Evolutionary conservation across 106 monocot genomes (phyloP).

Genomic region (Apostasia ramifera): DNA sequence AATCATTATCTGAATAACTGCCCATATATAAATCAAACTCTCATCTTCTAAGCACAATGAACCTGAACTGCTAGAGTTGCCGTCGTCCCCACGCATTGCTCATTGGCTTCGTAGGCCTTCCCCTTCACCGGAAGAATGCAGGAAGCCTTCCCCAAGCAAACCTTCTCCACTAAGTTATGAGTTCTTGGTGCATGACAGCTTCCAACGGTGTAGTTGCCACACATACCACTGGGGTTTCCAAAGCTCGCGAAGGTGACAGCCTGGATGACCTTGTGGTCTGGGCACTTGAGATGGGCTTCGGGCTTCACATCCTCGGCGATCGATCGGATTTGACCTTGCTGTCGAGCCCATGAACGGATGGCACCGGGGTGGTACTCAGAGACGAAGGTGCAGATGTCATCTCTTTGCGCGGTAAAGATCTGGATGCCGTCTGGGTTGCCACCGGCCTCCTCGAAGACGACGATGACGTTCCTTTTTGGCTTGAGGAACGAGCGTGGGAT

Average conservation of each 20-base stretch:
- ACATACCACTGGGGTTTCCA: conserved; percentile 53
- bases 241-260: conserved; percentile 54
- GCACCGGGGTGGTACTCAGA: conserved; percentile 51
- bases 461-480: conserved; percentile 10
- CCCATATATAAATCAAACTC: not conserved
- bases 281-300: conserved; percentile 28
- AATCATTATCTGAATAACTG: not conserved
- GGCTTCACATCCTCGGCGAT: conserved; percentile 40
- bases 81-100: conserved; percentile 19
- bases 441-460: conserved; percentile 7
- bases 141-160: conserved; percentile 35
- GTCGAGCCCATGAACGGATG: conserved; percentile 27
- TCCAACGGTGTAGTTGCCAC: conserved; percentile 58
- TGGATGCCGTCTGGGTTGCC: conserved; percentile 49
- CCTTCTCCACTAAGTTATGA: conserved; percentile 46
- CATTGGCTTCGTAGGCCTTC: conserved; percentile 26
- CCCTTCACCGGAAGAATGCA: conserved; percentile 29
- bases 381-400: conserved; percentile 55
- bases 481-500: conserved; percentile 54
- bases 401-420: conserved; percentile 44
- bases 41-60: conserved; percentile 14
- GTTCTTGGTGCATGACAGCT: conserved; percentile 38
- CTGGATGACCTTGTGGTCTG: conserved; percentile 32
- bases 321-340: conserved; percentile 22
- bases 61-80: conserved; percentile 46